Percentiles rank a stretch among this genome's conserved stretches.
These are phyloP conservation scores for Thielaviopsis ethacetica DNA, from an alignment of 2,329 filamentous ascomycete species.

Conservation along the genomic window DNA sequence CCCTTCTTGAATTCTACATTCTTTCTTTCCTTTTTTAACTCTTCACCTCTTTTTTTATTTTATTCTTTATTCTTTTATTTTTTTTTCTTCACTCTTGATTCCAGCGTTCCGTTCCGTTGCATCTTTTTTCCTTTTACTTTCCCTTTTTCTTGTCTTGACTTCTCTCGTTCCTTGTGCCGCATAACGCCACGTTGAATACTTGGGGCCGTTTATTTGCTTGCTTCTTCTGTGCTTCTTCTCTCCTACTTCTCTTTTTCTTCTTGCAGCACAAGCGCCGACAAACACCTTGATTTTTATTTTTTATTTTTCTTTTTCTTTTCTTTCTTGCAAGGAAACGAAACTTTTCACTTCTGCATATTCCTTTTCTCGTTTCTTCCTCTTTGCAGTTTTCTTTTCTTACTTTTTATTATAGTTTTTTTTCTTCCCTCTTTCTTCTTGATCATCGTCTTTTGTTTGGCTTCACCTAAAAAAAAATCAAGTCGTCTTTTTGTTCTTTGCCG, in stretches of 20 bases:
- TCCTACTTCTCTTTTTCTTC: background rate
- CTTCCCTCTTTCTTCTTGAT: background rate
- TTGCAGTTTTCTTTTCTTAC: background rate
- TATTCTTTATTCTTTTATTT: background rate
- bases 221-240: background rate
- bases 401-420: background rate
- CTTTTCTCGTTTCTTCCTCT: background rate
- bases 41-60: background rate
- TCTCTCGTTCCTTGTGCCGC: background rate
- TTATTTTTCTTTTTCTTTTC: background rate
- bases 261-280: background rate
- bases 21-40: background rate
- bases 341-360: background rate
- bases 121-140: background rate
- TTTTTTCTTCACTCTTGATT: background rate
- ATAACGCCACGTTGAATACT: background rate
- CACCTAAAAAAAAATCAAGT: no score
- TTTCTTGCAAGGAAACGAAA: background rate
- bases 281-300: background rate
- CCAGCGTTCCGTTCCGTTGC: background rate
- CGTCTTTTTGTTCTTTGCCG: background rate
- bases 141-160: background rate
- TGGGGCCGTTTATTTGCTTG: background rate
- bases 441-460: background rate
- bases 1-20: background rate